Percentiles rank a stretch among this genome's conserved stretches.
Evolutionary conservation across 2,329 filamentous ascomycete species (phyloP).

Genomic region (Orbilia oligospora): DNA sequence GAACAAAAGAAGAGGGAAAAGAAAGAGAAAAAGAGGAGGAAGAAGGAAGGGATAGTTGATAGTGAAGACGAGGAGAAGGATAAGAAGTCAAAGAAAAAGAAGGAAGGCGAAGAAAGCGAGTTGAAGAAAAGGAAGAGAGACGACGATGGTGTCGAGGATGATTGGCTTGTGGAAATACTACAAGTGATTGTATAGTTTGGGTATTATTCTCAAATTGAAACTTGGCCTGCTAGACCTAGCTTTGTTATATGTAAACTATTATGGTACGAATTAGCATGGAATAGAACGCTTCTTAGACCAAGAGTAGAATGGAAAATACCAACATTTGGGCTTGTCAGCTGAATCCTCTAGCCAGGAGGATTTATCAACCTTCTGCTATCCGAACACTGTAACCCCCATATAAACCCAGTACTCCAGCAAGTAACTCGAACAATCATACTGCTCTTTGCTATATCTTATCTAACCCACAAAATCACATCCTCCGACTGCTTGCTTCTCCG

Average conservation of each 20-base stretch:
- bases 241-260: background rate
- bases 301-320: background rate
- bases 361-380: background rate
- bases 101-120: background rate
- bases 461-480: conserved; percentile 46
- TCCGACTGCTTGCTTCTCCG: conserved; percentile 11
- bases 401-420: too few species aligned
- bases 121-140: conserved; percentile 5
- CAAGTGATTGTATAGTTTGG: conserved; percentile 7
- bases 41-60: background rate
- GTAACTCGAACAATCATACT: background rate
- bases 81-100: background rate
- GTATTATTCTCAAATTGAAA: background rate
- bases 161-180: conserved; percentile 17
- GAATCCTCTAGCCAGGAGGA: background rate
- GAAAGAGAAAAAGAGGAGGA: background rate
- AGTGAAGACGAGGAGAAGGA: background rate
- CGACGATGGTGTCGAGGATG: conserved; percentile 12
- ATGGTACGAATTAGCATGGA: background rate
- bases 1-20: conserved; percentile 6
- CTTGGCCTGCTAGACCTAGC: background rate
- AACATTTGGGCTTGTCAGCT: background rate
- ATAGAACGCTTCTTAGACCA: background rate
- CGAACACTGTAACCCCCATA: background rate
- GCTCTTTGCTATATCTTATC: conserved; percentile 1